These are phyloP conservation scores for Myriangium duriaei DNA, from an alignment of 2,329 filamentous ascomycete species.

Conservation along the genomic window DNA sequence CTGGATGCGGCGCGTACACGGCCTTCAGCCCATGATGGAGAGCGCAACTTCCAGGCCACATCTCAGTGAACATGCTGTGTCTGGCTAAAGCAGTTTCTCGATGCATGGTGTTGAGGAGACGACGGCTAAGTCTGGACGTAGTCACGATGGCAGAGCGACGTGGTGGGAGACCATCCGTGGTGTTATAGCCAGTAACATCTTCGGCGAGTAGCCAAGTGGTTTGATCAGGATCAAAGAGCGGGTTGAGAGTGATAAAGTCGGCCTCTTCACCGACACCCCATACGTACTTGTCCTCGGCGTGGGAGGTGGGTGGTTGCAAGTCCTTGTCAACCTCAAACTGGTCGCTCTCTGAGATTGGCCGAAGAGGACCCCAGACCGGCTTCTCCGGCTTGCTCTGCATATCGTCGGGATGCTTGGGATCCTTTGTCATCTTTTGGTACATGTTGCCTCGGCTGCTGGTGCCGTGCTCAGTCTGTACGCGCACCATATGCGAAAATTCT, in stretches of 20 bases:
- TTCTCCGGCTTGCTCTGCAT: constrained; percentile 30
- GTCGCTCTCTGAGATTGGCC: constrained; percentile 28
- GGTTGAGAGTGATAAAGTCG: constrained; percentile 66
- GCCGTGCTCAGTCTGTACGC: constrained; percentile 45
- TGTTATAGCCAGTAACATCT: constrained; percentile 58
- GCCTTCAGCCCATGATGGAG: constrained; percentile 69
- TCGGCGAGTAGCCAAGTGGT: constrained; percentile 63
- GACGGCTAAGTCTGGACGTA: constrained; percentile 53
- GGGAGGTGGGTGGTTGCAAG: constrained; percentile 42
- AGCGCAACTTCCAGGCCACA: constrained; percentile 61
- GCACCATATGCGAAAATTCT: constrained; percentile 55
- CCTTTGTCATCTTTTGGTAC: constrained; percentile 25
- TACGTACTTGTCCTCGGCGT: constrained; percentile 41
- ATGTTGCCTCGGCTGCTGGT: constrained; percentile 34
- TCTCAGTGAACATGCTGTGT: constrained; percentile 66
- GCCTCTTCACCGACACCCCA: constrained; percentile 62
- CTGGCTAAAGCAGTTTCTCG: constrained; percentile 56
- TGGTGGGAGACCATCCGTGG: constrained; percentile 42
- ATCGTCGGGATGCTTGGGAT: constrained; percentile 29
- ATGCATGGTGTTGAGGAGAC: constrained; percentile 60
- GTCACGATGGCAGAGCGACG: constrained; percentile 62
- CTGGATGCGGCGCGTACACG: constrained; percentile 50
- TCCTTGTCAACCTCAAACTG: constrained; percentile 40
- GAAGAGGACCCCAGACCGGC: constrained; percentile 38
- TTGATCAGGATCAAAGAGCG: constrained; percentile 57